Conservation (phyloP, 441 rosid genomes). For the Erodium trifolium region DNA sequence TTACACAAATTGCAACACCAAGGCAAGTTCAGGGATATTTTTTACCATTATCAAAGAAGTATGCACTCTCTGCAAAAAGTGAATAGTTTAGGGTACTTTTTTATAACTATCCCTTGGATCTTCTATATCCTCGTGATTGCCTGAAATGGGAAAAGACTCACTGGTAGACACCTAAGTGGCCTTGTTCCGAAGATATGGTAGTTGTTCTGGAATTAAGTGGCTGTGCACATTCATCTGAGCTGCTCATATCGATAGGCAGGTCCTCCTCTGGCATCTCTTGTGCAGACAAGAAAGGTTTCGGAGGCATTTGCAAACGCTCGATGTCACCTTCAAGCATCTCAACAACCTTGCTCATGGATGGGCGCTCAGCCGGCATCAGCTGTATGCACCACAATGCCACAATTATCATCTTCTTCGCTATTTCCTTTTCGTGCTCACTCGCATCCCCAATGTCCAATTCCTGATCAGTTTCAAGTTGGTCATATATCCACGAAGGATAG, state of each 20-base stretch:
- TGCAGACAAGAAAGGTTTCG: not conserved
- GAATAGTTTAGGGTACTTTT: too few relatives aligned
- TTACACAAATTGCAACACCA: too few relatives aligned
- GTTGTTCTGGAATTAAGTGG: not conserved
- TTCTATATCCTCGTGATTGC: too few relatives aligned
- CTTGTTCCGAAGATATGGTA: not conserved
- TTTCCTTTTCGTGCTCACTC: not conserved
- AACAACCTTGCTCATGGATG: not conserved
- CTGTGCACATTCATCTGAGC: not conserved
- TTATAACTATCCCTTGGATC: too few relatives aligned
- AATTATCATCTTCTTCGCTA: not conserved
- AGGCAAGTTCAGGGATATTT: too few relatives aligned
- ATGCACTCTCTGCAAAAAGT: too few relatives aligned
- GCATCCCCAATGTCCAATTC: conserved; percentile 3
- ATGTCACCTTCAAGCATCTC: not conserved
- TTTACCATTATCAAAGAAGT: too few relatives aligned
- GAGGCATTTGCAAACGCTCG: not conserved
- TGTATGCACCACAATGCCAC: conserved; percentile 2
- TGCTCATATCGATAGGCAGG: not conserved
- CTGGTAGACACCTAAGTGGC: too few relatives aligned
- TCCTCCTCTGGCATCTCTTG: not conserved
- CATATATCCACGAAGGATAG: conserved; percentile 2
- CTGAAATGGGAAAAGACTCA: too few relatives aligned
- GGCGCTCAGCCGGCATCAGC: not conserved
- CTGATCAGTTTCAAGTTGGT: not conserved